Evolutionary conservation across 2,329 filamentous ascomycete species (phyloP), one percentile per base, ranked within the genome.

Genomic region (Curvularia spicifera): DNA sequence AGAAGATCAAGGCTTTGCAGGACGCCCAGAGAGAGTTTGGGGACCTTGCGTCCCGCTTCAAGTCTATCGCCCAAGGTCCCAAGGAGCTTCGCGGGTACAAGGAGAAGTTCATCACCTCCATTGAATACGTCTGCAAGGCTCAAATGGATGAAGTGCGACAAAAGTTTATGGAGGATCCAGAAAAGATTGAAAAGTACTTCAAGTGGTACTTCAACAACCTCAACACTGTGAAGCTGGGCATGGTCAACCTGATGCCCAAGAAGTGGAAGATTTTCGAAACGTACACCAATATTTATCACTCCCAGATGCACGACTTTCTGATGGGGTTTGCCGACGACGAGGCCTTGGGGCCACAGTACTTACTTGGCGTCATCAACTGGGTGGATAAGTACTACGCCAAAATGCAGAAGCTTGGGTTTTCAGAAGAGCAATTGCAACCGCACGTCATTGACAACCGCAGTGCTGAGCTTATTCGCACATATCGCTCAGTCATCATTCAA

Each of bases 191-290:
- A 64, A 97, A 97, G 81, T 88, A 86, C 65, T 87, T 97, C 78
- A 91, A 91, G 71, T 99, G 95, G 95, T 99, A 88, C 78, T 99
- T 98, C 81, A 97, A 98, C 79, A 94, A 99, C 76, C 85, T 99
- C 37, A 96, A 96, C 77, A 93, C 92, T 3, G 94, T 97, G 72
- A 93, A 94, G 77, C 85, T 96, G 62, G 94, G 95, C 71, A 96
- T 99, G 91, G 87, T 90, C 59, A 86, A 87, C 28, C 83, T 99
- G 52, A 93, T 97, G 87, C 95, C 96, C 8, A 94, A 91, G 79
- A 96, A 95, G 77, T 99, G 95, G 95, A 93, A 90, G 73, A 97
- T 99, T 47, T 90, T 93, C 79, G 89, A 90, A 74, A 95, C 91
- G 0, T 99, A 96, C 76, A 89, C 88, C 59, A 86, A 90, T 70